A percentile compares a stretch with the other conserved stretches of the same genome.
These are phyloP conservation scores for Exophiala dermatitidis DNA, from an alignment of 2,329 filamentous ascomycete species.

Conservation along the genomic window DNA sequence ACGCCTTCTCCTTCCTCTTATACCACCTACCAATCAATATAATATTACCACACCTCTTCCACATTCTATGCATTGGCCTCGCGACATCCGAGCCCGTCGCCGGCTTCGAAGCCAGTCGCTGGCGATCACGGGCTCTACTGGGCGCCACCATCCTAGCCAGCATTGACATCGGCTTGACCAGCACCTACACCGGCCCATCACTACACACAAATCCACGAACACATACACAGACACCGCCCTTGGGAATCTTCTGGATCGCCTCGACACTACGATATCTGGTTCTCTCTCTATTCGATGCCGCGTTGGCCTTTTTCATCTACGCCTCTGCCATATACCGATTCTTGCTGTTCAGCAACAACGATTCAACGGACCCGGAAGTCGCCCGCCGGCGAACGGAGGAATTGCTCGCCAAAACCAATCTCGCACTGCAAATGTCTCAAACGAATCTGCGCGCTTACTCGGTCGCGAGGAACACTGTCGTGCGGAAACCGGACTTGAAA, in stretches of 20 bases:
- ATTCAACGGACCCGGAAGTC: slow-evolving; percentile 56
- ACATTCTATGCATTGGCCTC: slow-evolving; percentile 64
- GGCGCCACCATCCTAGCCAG: slow-evolving; percentile 54
- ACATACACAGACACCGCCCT: too few relatives aligned
- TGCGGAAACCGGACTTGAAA: slow-evolving; percentile 65
- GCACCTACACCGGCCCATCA: slow-evolving; percentile 60
- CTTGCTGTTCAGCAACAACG: slow-evolving; percentile 55
- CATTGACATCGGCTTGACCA: slow-evolving; percentile 60
- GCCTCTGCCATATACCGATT: slow-evolving; percentile 72
- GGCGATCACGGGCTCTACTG: slow-evolving; percentile 52
- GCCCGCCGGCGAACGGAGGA: slow-evolving; percentile 25
- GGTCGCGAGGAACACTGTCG: slow-evolving; percentile 71
- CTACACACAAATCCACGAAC: too few relatives aligned
- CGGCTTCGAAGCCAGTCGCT: slow-evolving; percentile 44
- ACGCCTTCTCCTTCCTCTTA: slow-evolving; percentile 63
- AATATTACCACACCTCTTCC: slow-evolving; percentile 68
- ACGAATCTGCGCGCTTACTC: slow-evolving; percentile 65
- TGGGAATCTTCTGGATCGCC: slow-evolving; percentile 60
- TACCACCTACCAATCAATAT: slow-evolving; percentile 68
- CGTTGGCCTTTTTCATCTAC: slow-evolving; percentile 62
- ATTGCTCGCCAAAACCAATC: slow-evolving; percentile 40
- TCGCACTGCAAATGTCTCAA: slow-evolving; percentile 52
- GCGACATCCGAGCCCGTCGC: slow-evolving; percentile 63
- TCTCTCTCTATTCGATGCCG: slow-evolving; percentile 58
- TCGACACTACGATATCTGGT: slow-evolving; percentile 55